Evolutionary conservation across 495 filamentous ascomycete species (phyloP).

Genomic region (Penicillium simplicissimum): DNA sequence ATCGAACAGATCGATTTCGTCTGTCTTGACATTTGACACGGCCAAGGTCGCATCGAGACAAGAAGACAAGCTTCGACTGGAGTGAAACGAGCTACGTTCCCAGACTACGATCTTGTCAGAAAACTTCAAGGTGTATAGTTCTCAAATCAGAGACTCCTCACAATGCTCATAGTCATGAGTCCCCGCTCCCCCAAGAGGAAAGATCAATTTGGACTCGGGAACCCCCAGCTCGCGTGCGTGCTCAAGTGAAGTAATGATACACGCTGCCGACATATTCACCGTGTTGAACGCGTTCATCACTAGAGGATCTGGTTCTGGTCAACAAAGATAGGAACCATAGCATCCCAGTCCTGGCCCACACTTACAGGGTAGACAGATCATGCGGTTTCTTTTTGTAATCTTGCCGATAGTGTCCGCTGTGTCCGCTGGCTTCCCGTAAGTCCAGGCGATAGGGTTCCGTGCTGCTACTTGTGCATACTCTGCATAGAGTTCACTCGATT

Average conservation of each 20-base stretch:
- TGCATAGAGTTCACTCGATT: constrained; percentile 51
- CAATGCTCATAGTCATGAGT: constrained; percentile 41
- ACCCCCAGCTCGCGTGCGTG: constrained; percentile 51
- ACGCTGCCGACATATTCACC: constrained; percentile 55
- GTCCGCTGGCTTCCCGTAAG: constrained; percentile 39
- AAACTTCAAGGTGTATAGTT: not conserved
- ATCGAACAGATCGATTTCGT: constrained; percentile 54
- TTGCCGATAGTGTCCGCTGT: constrained; percentile 42
- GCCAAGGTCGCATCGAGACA: constrained; percentile 2
- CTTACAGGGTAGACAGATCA: constrained; percentile 56
- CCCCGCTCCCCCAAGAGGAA: constrained; percentile 55
- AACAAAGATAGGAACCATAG: not conserved
- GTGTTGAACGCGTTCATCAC: constrained; percentile 64
- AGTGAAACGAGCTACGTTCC: constrained; percentile 52
- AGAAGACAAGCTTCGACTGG: constrained; percentile 1
- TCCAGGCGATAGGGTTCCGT: constrained; percentile 48
- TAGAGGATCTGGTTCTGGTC: constrained; percentile 49
- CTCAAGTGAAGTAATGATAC: constrained; percentile 51
- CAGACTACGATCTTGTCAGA: constrained; percentile 43
- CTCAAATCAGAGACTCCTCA: constrained; percentile 31
- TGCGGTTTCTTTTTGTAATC: constrained; percentile 50
- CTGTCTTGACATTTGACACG: constrained; percentile 15
- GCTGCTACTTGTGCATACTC: constrained; percentile 50
- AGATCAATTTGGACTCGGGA: constrained; percentile 53
- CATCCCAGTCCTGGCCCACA: not conserved